Conservation (phyloP, 768 basidiomycete species). For the Xanthoconium purpureum region DNA sequence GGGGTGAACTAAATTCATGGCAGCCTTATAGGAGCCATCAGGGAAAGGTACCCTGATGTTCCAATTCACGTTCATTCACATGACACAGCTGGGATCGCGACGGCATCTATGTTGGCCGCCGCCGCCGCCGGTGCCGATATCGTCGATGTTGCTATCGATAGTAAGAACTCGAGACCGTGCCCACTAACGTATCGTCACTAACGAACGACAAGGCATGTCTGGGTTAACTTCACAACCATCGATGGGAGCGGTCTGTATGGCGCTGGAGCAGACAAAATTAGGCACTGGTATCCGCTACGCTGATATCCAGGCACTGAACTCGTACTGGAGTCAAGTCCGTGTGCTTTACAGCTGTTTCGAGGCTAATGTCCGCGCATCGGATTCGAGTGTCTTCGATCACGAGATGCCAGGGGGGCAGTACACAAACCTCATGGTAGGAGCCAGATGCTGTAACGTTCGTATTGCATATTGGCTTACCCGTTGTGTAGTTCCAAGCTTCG, state of each 20-base stretch:
- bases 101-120: conserved; percentile 95
- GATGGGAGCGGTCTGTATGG: conserved; percentile 96
- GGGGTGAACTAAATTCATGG: conserved; percentile 1
- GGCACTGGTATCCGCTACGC: conserved; percentile 97
- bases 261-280: conserved; percentile 88
- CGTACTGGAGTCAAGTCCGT: conserved; percentile 98
- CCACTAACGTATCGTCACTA: conserved; percentile 2
- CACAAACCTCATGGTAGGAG: conserved; percentile 85
- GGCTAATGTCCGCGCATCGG: conserved; percentile 94
- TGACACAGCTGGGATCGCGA: conserved; percentile 97
- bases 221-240: conserved; percentile 97
- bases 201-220: conserved; percentile 75
- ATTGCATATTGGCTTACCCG: conserved; percentile 19
- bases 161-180: conserved; percentile 44
- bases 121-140: conserved; percentile 98
- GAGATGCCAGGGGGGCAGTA: conserved; percentile 99
- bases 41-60: conserved; percentile 93
- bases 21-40: conserved; percentile 90
- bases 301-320: conserved; percentile 95
- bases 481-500: conserved; percentile 88
- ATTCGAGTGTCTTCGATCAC: conserved; percentile 97
- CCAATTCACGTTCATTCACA: conserved; percentile 99
- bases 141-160: conserved; percentile 97
- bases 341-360: conserved; percentile 96
- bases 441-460: conserved; percentile 8